phyloP scores from a whole-genome alignment of 352 stramenopile species.

The Plasmopara muralis region DNA sequence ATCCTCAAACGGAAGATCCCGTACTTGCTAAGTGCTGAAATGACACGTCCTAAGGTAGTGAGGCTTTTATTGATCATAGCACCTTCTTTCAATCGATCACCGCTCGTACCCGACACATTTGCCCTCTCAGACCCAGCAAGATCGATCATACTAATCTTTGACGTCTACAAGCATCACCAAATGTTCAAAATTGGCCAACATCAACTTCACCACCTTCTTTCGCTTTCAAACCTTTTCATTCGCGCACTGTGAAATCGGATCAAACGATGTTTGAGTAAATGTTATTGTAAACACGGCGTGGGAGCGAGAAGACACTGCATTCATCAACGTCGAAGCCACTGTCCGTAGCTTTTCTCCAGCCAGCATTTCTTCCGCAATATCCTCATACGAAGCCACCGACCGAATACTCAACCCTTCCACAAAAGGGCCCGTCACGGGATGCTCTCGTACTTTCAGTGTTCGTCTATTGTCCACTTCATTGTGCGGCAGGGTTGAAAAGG shows the following conservation, averaged over 20 bases:
- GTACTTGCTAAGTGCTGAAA: constrained; percentile 76
- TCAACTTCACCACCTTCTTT: neutral
- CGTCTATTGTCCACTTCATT: constrained; percentile 13
- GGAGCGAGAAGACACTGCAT: constrained; percentile 91
- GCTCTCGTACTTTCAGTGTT: constrained; percentile 68
- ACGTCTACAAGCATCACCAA: constrained; percentile 30
- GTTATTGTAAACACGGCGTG: constrained; percentile 97
- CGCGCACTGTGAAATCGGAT: constrained; percentile 44
- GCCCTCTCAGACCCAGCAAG: constrained; percentile 77
- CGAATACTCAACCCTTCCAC: constrained; percentile 70
- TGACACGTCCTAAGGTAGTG: constrained; percentile 84
- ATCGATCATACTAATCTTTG: constrained; percentile 86
- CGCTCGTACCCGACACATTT: constrained; percentile 72
- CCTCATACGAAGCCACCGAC: constrained; percentile 68
- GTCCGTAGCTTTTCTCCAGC: constrained; percentile 92
- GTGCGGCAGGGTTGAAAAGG: constrained; percentile 20
- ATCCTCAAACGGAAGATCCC: neutral
- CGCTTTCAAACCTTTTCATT: constrained; percentile 49
- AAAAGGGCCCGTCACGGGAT: constrained; percentile 78
- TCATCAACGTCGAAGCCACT: constrained; percentile 95
- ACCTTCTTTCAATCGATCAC: constrained; percentile 86
- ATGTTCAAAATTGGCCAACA: neutral
- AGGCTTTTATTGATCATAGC: constrained; percentile 91
- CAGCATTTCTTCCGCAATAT: constrained; percentile 73
- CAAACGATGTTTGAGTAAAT: constrained; percentile 71